Conservation (phyloP, 441 rosid species). For the Populus tomentosa region DNA sequence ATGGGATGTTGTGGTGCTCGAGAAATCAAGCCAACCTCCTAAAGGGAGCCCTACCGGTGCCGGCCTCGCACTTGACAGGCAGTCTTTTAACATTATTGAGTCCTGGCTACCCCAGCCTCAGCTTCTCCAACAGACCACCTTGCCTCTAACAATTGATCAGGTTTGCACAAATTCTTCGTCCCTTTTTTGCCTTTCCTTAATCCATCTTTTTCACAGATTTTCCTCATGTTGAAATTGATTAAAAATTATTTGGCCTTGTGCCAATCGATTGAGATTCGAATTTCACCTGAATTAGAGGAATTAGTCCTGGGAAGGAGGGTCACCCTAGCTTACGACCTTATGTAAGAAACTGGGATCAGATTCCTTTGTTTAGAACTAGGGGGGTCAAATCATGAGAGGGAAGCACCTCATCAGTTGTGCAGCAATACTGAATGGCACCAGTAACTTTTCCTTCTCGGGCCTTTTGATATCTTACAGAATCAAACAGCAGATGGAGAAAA, state of each 20-base stretch:
- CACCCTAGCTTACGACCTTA: not conserved
- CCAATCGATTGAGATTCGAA: not conserved
- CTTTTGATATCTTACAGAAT: slow-evolving; percentile 38
- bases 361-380: not conserved
- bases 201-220: not conserved
- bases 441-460: not conserved
- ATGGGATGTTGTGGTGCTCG: slow-evolving; percentile 56
- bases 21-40: slow-evolving; percentile 52
- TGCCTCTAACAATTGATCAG: slow-evolving; percentile 50
- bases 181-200: not conserved
- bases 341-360: not conserved
- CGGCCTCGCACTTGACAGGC: slow-evolving; percentile 57
- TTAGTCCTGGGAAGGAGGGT: not conserved
- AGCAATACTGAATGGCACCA: not conserved
- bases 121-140: slow-evolving; percentile 36
- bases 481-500: slow-evolving; percentile 40
- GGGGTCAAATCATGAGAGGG: not conserved
- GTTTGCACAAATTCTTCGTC: slow-evolving; percentile 12
- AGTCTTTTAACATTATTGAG: slow-evolving; percentile 35
- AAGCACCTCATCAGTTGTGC: not conserved
- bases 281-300: not conserved
- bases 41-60: slow-evolving; percentile 49
- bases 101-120: slow-evolving; percentile 49
- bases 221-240: not conserved
- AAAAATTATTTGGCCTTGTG: not conserved